Conservation (phyloP, 352 stramenopile species). For the Globisporangium solare region DNA sequence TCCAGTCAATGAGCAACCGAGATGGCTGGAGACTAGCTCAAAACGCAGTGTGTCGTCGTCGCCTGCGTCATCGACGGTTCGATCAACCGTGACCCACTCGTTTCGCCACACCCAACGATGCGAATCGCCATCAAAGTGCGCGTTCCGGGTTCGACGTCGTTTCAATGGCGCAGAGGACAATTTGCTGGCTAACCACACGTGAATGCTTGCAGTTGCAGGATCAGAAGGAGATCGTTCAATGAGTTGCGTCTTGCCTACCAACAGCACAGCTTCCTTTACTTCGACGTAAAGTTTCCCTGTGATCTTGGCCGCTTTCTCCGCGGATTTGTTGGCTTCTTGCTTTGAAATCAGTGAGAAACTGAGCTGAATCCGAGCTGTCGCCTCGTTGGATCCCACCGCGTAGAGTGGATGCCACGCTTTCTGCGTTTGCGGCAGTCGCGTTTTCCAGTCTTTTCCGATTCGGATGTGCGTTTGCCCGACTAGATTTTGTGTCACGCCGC, state of each 20-base stretch:
- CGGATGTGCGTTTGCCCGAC: constrained; percentile 26
- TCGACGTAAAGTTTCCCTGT: constrained; percentile 4
- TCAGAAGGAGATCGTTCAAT: neutral
- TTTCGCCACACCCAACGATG: constrained; percentile 23
- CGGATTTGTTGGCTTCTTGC: neutral
- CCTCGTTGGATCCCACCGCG: neutral
- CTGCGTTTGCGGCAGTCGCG: neutral
- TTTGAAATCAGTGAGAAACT: constrained; percentile 7
- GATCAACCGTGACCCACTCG: constrained; percentile 16
- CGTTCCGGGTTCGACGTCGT: constrained; percentile 6
- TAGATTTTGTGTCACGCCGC: constrained; percentile 14
- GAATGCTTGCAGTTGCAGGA: neutral
- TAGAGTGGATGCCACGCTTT: constrained; percentile 9
- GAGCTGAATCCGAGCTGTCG: constrained; percentile 7
- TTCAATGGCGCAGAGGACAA: neutral
- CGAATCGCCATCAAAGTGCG: neutral
- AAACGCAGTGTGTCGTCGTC: neutral
- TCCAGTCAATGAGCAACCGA: neutral
- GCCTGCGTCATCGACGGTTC: neutral
- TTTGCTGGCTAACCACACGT: neutral
- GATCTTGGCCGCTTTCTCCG: neutral
- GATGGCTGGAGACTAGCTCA: constrained; percentile 1
- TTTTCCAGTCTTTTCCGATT: constrained; percentile 26
- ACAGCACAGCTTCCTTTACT: constrained; percentile 2
- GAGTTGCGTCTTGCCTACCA: no score